phyloP scores from a whole-genome alignment of 129 eudicot species.

The Logfia minima region DNA sequence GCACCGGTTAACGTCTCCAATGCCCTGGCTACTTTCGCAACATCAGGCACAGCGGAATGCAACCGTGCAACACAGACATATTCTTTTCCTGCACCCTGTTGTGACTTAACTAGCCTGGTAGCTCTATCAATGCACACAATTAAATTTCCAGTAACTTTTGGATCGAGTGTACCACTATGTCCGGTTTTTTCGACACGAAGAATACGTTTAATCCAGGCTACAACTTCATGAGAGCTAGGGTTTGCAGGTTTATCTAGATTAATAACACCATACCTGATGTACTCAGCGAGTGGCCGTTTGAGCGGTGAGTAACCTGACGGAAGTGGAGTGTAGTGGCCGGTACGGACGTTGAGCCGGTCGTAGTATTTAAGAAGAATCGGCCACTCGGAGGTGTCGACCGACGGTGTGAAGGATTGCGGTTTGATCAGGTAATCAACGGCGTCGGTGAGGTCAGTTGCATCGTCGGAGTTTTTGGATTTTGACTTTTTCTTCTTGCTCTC shows the following conservation, averaged over 20 bases:
- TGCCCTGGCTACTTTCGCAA: constrained; percentile 74
- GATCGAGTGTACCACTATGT: constrained; percentile 81
- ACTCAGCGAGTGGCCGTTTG: constrained; percentile 74
- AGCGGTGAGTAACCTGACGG: constrained; percentile 92
- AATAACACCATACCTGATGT: constrained; percentile 76
- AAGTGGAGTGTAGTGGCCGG: constrained; percentile 92
- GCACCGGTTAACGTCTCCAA: constrained; percentile 80
- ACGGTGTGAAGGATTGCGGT: constrained; percentile 72
- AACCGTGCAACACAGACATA: constrained; percentile 84
- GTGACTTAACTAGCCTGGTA: constrained; percentile 81
- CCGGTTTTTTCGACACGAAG: constrained; percentile 86
- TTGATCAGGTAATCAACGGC: constrained; percentile 61
- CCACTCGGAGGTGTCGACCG: constrained; percentile 74
- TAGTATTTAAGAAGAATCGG: constrained; percentile 84
- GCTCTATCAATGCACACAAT: constrained; percentile 90
- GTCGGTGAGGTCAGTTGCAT: constrained; percentile 14
- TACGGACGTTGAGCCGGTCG: constrained; percentile 73
- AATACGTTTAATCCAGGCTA: constrained; percentile 89
- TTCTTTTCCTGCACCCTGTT: constrained; percentile 96
- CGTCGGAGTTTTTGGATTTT: background rate
- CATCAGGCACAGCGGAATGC: constrained; percentile 72
- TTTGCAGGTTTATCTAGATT: constrained; percentile 87
- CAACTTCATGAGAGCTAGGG: constrained; percentile 89
- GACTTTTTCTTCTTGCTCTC: constrained; percentile 27
- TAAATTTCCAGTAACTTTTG: constrained; percentile 81